phyloP scores from a whole-genome alignment of 208 protist species.

The Leishmania tropica region DNA sequence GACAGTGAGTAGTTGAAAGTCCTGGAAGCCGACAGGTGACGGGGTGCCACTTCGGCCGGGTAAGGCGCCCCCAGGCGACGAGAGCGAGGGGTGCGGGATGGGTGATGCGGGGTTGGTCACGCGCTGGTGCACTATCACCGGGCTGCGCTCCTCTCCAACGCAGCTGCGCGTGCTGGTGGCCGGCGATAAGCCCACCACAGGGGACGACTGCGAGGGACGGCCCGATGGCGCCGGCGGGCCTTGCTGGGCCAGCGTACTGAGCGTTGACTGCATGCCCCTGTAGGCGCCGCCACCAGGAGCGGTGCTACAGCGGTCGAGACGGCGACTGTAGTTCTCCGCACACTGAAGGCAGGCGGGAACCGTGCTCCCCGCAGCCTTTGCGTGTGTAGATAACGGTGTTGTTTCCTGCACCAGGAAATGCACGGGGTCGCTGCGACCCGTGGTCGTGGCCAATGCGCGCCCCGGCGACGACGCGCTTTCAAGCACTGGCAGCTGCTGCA shows the following conservation, averaged over 20 bases:
- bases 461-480: neutral
- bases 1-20: constrained; percentile 91
- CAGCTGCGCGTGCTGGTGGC: constrained; percentile 1
- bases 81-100: neutral
- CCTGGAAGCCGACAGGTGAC: constrained; percentile 49
- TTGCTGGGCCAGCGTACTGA: neutral
- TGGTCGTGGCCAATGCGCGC: constrained; percentile 1
- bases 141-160: constrained; percentile 22
- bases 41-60: neutral
- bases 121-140: constrained; percentile 23
- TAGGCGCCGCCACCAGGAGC: constrained; percentile 28
- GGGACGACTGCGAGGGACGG: neutral
- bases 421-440: neutral
- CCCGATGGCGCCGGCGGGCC: neutral
- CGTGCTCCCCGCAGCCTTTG: constrained; percentile 14
- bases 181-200: neutral
- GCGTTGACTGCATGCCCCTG: constrained; percentile 30
- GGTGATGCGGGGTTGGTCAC: constrained; percentile 6
- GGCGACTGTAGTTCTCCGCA: constrained; percentile 63
- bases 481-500: constrained; percentile 36
- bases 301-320: constrained; percentile 35
- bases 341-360: constrained; percentile 61
- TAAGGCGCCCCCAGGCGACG: constrained; percentile 5
- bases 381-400: neutral
- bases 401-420: neutral